Conservation (phyloP, 352 stramenopile species). For the Phytophthora brassicae region DNA sequence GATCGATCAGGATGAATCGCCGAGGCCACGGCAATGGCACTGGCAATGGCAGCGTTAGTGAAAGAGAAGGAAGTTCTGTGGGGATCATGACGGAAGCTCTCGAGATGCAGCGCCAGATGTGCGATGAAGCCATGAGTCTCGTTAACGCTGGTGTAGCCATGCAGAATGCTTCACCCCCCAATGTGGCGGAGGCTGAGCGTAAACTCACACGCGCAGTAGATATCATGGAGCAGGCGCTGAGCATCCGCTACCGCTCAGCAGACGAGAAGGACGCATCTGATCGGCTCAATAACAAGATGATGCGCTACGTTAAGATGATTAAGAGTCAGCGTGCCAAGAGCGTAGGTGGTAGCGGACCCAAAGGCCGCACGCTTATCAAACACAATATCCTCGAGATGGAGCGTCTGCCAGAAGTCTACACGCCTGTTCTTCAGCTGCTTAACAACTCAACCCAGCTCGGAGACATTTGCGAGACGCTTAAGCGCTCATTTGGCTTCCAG, state of each 20-base stretch:
- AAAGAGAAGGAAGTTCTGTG: slow-evolving; percentile 34
- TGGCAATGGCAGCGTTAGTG: slow-evolving; percentile 14
- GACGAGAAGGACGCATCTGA: slow-evolving; percentile 72
- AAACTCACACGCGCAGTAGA: slow-evolving; percentile 66
- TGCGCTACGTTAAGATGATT: slow-evolving; percentile 87
- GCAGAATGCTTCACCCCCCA: slow-evolving; percentile 63
- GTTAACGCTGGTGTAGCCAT: slow-evolving; percentile 80
- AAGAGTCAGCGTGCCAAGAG: slow-evolving; percentile 68
- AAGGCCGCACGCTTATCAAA: slow-evolving; percentile 41
- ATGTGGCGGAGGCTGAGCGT: slow-evolving; percentile 52
- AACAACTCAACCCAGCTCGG: slow-evolving; percentile 50
- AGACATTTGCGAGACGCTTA: slow-evolving; percentile 90
- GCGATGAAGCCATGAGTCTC: slow-evolving; percentile 78
- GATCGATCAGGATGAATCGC: slow-evolving; percentile 24
- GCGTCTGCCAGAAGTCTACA: slow-evolving; percentile 58
- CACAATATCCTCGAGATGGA: slow-evolving; percentile 79
- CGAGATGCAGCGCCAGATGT: slow-evolving; percentile 56
- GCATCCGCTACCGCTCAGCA: slow-evolving; percentile 62
- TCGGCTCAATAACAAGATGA: slow-evolving; percentile 80
- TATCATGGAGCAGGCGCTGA: slow-evolving; percentile 76
- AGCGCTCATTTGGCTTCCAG: slow-evolving; percentile 96
- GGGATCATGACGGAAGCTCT: slow-evolving; percentile 40
- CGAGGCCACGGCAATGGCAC: slow-evolving; percentile 23
- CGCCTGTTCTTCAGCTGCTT: slow-evolving; percentile 60
- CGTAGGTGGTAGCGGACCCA: slow-evolving; percentile 24